Conservation (phyloP, 1,139 yeast species). For the Meyerozyma guilliermondii region DNA sequence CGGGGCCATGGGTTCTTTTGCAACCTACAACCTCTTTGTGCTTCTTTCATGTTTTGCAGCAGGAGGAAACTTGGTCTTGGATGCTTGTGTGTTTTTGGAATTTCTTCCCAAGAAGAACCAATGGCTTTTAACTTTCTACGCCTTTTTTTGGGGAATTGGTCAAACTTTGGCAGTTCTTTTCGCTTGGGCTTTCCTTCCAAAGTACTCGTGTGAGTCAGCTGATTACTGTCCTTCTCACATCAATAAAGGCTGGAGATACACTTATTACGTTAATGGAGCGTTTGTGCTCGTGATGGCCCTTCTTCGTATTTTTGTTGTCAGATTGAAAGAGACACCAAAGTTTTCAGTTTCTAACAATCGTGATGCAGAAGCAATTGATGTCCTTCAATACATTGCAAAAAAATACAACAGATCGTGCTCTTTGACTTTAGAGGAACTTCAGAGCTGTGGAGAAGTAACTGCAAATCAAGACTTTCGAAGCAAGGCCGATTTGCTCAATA, state of each 20-base stretch:
- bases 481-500: conserved; percentile 6
- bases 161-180: conserved; percentile 51
- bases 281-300: conserved; percentile 47
- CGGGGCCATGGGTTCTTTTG: conserved; percentile 46
- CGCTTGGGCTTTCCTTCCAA: conserved; percentile 54
- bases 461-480: conserved; percentile 12
- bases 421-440: conserved; percentile 41
- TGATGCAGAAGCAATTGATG: conserved; percentile 45
- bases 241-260: conserved; percentile 61
- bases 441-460: conserved; percentile 37
- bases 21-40: conserved; percentile 46
- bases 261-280: conserved; percentile 49
- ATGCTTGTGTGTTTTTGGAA: conserved; percentile 57
- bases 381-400: conserved; percentile 31
- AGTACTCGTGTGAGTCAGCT: conserved; percentile 37
- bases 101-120: conserved; percentile 50
- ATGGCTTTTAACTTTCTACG: conserved; percentile 51
- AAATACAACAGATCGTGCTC: conserved; percentile 39
- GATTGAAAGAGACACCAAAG: conserved; percentile 54
- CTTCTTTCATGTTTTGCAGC: conserved; percentile 43
- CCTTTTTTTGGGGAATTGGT: conserved; percentile 61
- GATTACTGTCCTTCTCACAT: conserved; percentile 37
- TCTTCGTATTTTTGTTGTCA: conserved; percentile 41
- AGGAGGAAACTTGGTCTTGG: conserved; percentile 60
- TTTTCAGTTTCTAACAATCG: conserved; percentile 47